Percentiles rank a stretch among this genome's conserved stretches.
Conservation (phyloP, 1,284 basidiomycete genomes). For the Cutaneotrichosporon mucoides region DNA sequence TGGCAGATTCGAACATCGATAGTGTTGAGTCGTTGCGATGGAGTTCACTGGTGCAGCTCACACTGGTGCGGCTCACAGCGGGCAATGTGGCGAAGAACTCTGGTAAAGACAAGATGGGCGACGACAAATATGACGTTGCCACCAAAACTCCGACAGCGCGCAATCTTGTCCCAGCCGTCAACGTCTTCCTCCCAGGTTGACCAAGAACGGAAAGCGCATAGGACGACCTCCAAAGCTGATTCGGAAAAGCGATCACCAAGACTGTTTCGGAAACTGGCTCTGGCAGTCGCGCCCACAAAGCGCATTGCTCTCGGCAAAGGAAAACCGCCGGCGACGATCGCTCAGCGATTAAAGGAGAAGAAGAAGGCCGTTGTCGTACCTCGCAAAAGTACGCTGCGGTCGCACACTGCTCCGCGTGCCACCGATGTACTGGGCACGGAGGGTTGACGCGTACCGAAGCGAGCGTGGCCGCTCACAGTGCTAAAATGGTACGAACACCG, state of each 20-base stretch:
- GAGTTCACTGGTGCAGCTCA: no score
- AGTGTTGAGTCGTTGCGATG: no score
- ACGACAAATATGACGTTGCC: conserved; percentile 15
- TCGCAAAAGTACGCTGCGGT: conserved; percentile 13
- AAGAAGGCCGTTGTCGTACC: conserved; percentile 4
- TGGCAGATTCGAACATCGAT: no score
- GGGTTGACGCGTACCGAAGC: no score
- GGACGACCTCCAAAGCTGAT: background rate
- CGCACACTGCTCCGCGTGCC: background rate
- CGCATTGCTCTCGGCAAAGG: background rate
- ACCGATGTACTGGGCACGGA: no score
- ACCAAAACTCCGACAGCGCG: conserved; percentile 10
- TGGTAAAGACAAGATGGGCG: conserved; percentile 19
- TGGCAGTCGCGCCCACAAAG: conserved; percentile 6
- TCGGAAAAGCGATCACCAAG: no score
- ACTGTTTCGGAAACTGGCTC: background rate
- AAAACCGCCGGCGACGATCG: background rate
- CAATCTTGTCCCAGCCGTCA: background rate
- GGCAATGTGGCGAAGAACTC: no score
- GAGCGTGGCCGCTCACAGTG: no score
- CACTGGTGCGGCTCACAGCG: no score
- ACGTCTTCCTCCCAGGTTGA: no score
- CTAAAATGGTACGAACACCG: no score
- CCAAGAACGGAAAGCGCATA: background rate
- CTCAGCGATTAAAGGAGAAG: conserved; percentile 9